Percentiles rank a stretch among this genome's conserved stretches.
Evolutionary conservation across 345 rosid genomes (phyloP).

Genomic region (Streptanthus diversifolius): DNA sequence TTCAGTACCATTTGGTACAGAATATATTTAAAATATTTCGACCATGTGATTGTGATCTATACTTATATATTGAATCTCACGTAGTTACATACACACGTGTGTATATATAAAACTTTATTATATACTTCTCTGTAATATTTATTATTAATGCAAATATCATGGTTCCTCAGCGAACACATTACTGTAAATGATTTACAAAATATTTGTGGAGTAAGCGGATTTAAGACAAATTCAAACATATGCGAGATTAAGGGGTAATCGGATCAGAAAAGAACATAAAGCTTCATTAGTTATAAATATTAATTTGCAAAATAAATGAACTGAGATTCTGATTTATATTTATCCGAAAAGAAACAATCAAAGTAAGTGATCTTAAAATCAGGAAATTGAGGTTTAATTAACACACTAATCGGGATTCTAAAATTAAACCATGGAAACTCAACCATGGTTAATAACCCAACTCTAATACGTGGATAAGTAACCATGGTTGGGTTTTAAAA

Average conservation of each 20-base stretch:
- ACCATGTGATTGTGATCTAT: constrained; percentile 10
- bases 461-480: constrained; percentile 21
- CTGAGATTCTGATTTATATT: background rate
- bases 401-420: constrained; percentile 6
- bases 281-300: too few relatives aligned
- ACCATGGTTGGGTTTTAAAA: constrained; percentile 23
- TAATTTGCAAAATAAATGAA: background rate
- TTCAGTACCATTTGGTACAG: constrained; percentile 17
- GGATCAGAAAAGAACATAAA: background rate
- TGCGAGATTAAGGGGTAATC: background rate
- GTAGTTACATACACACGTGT: constrained; percentile 19
- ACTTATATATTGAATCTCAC: constrained; percentile 3
- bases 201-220: background rate
- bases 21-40: background rate
- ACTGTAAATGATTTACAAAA: background rate
- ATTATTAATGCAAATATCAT: background rate
- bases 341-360: background rate
- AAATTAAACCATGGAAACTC: background rate
- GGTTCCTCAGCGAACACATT: background rate
- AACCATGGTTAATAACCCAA: constrained; percentile 34
- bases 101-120: background rate
- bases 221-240: constrained; percentile 4
- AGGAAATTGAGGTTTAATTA: background rate
- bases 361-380: constrained; percentile 2
- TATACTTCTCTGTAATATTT: background rate